Evolutionary conservation across 139 green algal genomes (phyloP).

Genomic region (Chlorella sp.): DNA sequence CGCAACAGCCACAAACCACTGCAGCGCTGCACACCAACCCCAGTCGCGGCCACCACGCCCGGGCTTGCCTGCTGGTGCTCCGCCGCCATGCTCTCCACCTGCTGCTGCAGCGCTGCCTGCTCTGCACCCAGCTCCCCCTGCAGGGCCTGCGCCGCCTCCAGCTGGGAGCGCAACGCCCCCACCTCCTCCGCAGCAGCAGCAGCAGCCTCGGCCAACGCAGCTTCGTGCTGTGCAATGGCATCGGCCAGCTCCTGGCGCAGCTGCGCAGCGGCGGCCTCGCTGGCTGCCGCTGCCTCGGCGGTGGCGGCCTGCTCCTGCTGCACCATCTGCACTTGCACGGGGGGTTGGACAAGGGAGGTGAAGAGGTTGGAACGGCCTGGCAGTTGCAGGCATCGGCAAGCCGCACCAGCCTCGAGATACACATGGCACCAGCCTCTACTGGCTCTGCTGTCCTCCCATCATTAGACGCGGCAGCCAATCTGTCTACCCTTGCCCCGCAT

Average conservation of each 20-base stretch:
- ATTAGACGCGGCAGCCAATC: too few relatives aligned
- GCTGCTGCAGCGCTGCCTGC: constrained; percentile 30
- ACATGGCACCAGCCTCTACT: too few relatives aligned
- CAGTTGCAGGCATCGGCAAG: background rate
- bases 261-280: background rate
- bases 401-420: too few relatives aligned
- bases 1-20: too few relatives aligned
- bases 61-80: constrained; percentile 23
- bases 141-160: constrained; percentile 26
- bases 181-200: background rate
- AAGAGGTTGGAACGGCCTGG: background rate
- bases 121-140: constrained; percentile 14
- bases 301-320: constrained; percentile 32
- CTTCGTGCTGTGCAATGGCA: background rate
- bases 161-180: constrained; percentile 1
- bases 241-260: constrained; percentile 15
- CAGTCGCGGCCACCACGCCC: too few relatives aligned
- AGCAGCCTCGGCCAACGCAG: constrained; percentile 12
- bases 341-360: background rate
- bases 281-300: background rate
- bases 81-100: background rate
- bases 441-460: too few relatives aligned
- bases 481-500: too few relatives aligned
- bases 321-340: background rate
- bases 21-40: too few relatives aligned